phyloP scores from a whole-genome alignment of 768 basidiomycete species.

The Udeniomyces megalosporus region DNA sequence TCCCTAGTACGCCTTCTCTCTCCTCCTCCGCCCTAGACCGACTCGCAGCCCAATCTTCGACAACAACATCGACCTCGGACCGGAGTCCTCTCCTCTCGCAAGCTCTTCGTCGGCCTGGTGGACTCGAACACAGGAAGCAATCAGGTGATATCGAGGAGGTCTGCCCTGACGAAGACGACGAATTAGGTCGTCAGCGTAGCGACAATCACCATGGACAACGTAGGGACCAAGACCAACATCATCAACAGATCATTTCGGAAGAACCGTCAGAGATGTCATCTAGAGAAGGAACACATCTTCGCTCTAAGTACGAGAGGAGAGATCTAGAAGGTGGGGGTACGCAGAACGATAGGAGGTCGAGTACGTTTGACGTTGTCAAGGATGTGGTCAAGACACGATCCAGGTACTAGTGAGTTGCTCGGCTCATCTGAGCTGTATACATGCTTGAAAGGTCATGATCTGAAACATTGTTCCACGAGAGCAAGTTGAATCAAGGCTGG shows the following conservation, averaged over 20 bases:
- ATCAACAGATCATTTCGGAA: not conserved
- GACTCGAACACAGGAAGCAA: too few species aligned
- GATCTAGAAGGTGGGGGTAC: not conserved
- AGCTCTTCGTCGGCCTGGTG: too few species aligned
- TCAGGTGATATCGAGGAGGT: not conserved
- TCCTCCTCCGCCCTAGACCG: too few species aligned
- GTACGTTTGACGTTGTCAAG: not conserved
- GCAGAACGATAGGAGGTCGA: not conserved
- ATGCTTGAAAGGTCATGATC: not conserved
- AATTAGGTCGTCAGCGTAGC: not conserved
- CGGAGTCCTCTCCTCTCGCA: too few species aligned
- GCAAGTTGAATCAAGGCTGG: not conserved
- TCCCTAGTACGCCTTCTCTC: too few species aligned
- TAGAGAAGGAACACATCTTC: not conserved
- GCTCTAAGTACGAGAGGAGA: not conserved
- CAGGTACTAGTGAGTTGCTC: slow-evolving; percentile 5
- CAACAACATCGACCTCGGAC: too few species aligned
- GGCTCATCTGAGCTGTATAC: not conserved
- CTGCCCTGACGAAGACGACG: not conserved
- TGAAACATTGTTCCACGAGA: not conserved
- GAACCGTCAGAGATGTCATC: not conserved
- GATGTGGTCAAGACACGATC: not conserved
- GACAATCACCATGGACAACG: too few species aligned
- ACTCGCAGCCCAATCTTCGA: too few species aligned
- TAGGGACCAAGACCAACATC: too few species aligned